A percentile compares a stretch with the other conserved stretches of the same genome.
These are phyloP conservation scores for Tremellales sp. DNA, from an alignment of 1,284 basidiomycete species.

Conservation along the genomic window DNA sequence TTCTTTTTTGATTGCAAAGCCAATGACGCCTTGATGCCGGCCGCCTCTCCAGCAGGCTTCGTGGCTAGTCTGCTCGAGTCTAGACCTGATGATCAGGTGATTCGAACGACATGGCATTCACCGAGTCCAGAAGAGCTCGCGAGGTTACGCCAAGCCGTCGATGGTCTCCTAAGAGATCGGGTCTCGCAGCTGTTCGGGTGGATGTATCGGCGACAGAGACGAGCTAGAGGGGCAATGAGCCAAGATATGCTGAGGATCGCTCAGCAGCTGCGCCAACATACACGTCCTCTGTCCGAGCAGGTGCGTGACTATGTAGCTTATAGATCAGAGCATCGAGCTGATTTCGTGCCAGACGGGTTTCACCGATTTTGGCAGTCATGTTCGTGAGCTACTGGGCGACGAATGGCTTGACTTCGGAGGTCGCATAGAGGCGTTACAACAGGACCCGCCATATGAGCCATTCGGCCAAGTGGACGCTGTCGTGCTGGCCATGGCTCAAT, in stretches of 20 bases:
- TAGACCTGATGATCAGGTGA: background rate
- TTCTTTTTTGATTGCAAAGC: no score
- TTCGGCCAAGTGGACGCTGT: conserved; percentile 30
- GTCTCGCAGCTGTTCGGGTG: background rate
- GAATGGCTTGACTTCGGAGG: background rate
- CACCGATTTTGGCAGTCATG: background rate
- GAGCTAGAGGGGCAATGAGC: background rate
- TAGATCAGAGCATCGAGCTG: background rate
- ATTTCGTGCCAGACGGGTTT: background rate
- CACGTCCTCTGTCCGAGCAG: background rate
- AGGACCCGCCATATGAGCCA: conserved; percentile 22
- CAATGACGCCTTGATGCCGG: no score
- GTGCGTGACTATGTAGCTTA: background rate
- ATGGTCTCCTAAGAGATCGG: background rate
- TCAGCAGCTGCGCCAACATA: background rate
- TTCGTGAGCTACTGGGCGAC: background rate
- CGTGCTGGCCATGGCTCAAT: conserved; percentile 48
- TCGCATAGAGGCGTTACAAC: background rate
- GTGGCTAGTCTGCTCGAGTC: background rate
- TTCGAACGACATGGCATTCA: background rate
- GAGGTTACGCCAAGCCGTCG: background rate
- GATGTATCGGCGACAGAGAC: background rate
- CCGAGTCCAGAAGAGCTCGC: background rate
- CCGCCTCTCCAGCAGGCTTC: background rate
- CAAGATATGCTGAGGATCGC: background rate